These are phyloP conservation scores for Senna siamea DNA, from an alignment of 306 rosid species.

Conservation along the genomic window DNA sequence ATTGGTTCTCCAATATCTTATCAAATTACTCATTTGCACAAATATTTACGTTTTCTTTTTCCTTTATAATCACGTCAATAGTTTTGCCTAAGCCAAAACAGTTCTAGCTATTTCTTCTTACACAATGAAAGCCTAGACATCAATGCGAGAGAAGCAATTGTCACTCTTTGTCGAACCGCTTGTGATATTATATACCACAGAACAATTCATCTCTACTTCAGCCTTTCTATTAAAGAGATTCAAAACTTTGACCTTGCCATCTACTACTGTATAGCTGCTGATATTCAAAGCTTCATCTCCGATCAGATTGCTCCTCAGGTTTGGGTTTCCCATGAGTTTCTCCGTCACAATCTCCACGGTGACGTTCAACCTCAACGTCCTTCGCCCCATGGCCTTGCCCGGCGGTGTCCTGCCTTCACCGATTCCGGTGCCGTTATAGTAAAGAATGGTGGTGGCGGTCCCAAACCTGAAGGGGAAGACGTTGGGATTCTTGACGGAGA, in stretches of 20 bases:
- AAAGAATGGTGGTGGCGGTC: conserved; percentile 7
- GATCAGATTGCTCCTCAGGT: background rate
- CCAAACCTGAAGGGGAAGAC: conserved; percentile 38
- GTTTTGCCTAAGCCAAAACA: too few species aligned
- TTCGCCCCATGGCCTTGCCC: conserved; percentile 38
- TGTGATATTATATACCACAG: conserved; percentile 31
- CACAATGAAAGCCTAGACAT: conserved; percentile 25
- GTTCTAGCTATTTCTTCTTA: background rate
- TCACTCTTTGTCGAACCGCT: background rate
- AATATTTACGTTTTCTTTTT: too few species aligned
- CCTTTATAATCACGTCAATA: too few species aligned
- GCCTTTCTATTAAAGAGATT: conserved; percentile 31
- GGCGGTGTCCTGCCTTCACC: conserved; percentile 30
- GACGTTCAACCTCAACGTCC: conserved; percentile 38
- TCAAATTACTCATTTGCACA: too few species aligned
- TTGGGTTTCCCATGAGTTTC: conserved; percentile 4
- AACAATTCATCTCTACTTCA: conserved; percentile 45
- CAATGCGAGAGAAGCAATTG: conserved; percentile 26
- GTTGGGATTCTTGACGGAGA: conserved; percentile 45
- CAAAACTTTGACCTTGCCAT: conserved; percentile 44
- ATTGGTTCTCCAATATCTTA: too few species aligned
- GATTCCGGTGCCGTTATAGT: conserved; percentile 25
- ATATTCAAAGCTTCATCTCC: conserved; percentile 31
- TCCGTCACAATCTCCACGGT: conserved; percentile 19
- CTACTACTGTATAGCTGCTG: conserved; percentile 35